A percentile compares a stretch with the other conserved stretches of the same genome.
phyloP scores from a whole-genome alignment of 2,329 filamentous ascomycete genomes.

The Nigrospora sphaerica region DNA sequence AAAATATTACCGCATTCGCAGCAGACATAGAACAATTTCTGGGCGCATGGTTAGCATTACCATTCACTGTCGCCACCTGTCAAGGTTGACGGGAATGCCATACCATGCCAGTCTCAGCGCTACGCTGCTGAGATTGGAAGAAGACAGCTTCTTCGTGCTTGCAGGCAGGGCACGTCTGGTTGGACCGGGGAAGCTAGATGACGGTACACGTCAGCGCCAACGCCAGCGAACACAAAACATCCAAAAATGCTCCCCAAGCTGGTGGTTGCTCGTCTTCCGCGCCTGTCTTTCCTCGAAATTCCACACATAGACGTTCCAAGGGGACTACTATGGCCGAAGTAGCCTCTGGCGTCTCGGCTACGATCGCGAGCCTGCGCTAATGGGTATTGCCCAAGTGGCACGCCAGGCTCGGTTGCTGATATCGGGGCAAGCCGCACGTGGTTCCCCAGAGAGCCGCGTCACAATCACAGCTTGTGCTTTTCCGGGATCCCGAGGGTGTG shows the following conservation, averaged over 20 bases:
- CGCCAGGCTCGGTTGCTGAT: too few relatives aligned
- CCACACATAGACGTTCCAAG: too few relatives aligned
- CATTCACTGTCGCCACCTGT: background rate
- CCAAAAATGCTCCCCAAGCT: slow-evolving; percentile 12
- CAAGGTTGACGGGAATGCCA: slow-evolving; percentile 23
- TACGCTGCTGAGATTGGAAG: slow-evolving; percentile 98
- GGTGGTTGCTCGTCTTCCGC: background rate
- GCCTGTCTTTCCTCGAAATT: too few relatives aligned
- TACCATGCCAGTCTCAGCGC: slow-evolving; percentile 97
- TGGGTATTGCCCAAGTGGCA: too few relatives aligned
- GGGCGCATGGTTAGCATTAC: slow-evolving; percentile 1
- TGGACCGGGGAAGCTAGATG: slow-evolving; percentile 80
- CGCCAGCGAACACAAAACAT: slow-evolving; percentile 16
- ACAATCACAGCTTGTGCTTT: too few relatives aligned
- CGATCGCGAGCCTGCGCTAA: too few relatives aligned
- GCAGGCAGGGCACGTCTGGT: slow-evolving; percentile 80
- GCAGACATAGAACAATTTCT: slow-evolving; percentile 95
- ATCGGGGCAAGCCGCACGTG: too few relatives aligned
- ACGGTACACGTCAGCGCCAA: slow-evolving; percentile 29
- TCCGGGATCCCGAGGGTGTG: too few relatives aligned
- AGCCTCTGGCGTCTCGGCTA: too few relatives aligned
- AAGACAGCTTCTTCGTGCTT: slow-evolving; percentile 87
- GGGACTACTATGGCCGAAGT: too few relatives aligned
- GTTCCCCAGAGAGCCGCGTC: too few relatives aligned
- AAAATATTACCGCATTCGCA: slow-evolving; percentile 90